Percentiles rank a stretch among this genome's conserved stretches.
Conservation (phyloP, 2,329 filamentous ascomycete species). For the Helicocarpus griseus region DNA sequence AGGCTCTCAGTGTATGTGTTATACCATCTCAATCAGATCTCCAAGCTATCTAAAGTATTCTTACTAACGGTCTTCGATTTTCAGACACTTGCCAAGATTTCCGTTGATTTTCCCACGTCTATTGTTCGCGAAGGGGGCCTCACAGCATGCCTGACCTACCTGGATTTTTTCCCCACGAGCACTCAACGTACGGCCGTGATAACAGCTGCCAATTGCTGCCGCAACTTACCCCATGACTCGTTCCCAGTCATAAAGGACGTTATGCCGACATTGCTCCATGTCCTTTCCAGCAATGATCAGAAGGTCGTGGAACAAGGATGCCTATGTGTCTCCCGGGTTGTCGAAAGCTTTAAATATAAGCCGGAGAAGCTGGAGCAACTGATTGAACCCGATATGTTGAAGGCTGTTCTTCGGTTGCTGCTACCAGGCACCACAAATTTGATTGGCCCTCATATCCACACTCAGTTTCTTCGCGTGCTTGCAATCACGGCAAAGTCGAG, state of each 20-base stretch:
- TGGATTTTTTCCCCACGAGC: conserved; percentile 96
- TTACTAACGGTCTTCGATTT: background rate
- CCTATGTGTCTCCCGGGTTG: conserved; percentile 86
- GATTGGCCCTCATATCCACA: conserved; percentile 89
- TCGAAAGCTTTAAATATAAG: conserved; percentile 91
- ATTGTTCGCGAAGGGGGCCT: conserved; percentile 94
- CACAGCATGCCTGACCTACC: conserved; percentile 87
- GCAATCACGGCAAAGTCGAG: conserved; percentile 86
- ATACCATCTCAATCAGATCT: conserved; percentile 1
- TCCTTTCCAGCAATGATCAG: conserved; percentile 85
- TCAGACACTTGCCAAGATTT: conserved; percentile 89
- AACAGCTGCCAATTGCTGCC: conserved; percentile 95
- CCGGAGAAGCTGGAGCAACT: conserved; percentile 83
- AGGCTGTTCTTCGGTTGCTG: conserved; percentile 74
- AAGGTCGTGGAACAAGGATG: conserved; percentile 95
- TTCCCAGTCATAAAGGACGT: conserved; percentile 87
- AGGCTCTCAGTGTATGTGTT: conserved; percentile 65
- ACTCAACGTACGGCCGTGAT: conserved; percentile 95
- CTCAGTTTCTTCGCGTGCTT: conserved; percentile 85
- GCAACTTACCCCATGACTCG: conserved; percentile 89
- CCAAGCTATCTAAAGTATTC: conserved; percentile 2
- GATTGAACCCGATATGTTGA: conserved; percentile 77
- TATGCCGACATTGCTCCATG: conserved; percentile 89
- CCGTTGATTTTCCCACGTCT: conserved; percentile 84
- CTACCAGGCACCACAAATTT: conserved; percentile 92